Percentiles rank a stretch among this genome's conserved stretches.
phyloP scores from a whole-genome alignment of 2,329 filamentous ascomycete species.

The Nakataea oryzae region DNA sequence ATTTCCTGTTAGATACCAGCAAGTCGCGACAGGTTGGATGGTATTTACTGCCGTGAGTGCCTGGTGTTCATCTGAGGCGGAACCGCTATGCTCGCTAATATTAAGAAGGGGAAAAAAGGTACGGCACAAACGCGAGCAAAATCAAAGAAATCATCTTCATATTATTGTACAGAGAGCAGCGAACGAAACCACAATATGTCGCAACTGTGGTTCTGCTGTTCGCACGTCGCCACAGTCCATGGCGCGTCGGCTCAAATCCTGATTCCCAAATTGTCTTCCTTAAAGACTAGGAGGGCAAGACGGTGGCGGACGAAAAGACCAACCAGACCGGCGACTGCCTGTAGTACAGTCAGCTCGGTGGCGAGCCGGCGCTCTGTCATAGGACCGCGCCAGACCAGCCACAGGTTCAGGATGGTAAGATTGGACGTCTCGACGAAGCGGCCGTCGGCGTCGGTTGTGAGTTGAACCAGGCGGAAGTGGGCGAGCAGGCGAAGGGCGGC shows the following conservation, averaged over 20 bases:
- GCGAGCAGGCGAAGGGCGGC: conserved; percentile 58
- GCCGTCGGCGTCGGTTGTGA: conserved; percentile 58
- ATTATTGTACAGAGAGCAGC: not conserved
- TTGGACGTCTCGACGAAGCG: conserved; percentile 74
- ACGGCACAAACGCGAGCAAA: not conserved
- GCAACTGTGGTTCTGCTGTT: not conserved
- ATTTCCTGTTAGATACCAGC: not conserved
- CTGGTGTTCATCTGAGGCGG: not conserved
- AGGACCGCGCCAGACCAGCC: conserved; percentile 91
- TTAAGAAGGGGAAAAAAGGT: not conserved
- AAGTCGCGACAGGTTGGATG: not conserved
- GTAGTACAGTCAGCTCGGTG: conserved; percentile 68
- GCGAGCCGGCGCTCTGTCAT: conserved; percentile 79
- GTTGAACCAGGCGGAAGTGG: conserved; percentile 54
- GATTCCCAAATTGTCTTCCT: conserved; percentile 66
- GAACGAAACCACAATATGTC: not conserved
- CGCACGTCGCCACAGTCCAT: too few species aligned
- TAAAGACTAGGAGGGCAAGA: conserved; percentile 80
- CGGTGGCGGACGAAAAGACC: conserved; percentile 80
- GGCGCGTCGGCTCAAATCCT: not conserved
- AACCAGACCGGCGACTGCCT: conserved; percentile 64
- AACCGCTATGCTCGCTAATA: not conserved
- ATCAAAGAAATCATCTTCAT: not conserved
- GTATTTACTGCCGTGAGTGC: not conserved
- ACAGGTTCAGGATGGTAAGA: conserved; percentile 88